Percentiles rank a stretch among this genome's conserved stretches.
Evolutionary conservation across 345 rosid genomes (phyloP).

Genomic region (Lagerstroemia speciosa): DNA sequence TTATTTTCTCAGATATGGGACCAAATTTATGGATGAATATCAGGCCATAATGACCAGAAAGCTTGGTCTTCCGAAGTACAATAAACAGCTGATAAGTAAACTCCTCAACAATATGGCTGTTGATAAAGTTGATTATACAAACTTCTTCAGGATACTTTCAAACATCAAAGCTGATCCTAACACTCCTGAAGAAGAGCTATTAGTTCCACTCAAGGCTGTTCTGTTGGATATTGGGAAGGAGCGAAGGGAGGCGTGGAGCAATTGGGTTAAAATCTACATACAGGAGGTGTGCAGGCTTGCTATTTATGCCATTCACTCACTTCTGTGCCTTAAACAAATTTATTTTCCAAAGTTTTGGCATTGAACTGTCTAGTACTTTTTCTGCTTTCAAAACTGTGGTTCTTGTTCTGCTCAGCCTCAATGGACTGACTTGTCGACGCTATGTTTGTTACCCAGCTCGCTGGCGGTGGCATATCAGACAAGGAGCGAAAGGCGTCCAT

Average conservation of each 20-base stretch:
- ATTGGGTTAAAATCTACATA: slow-evolving; percentile 74
- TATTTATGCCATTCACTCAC: neutral
- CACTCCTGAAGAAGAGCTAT: slow-evolving; percentile 51
- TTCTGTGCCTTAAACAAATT: neutral
- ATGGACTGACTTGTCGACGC: neutral
- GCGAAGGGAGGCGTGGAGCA: slow-evolving; percentile 88
- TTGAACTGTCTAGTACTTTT: neutral
- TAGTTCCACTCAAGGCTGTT: slow-evolving; percentile 75
- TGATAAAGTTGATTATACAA: slow-evolving; percentile 96
- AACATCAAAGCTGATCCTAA: slow-evolving; percentile 62
- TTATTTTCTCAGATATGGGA: slow-evolving; percentile 61
- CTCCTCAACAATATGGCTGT: slow-evolving; percentile 92
- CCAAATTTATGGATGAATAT: slow-evolving; percentile 92
- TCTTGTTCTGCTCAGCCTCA: neutral
- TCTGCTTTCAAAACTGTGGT: neutral
- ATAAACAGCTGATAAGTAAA: slow-evolving; percentile 69
- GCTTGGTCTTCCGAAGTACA: slow-evolving; percentile 89
- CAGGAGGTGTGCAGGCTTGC: slow-evolving; percentile 53
- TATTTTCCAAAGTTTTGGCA: neutral
- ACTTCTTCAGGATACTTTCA: slow-evolving; percentile 76
- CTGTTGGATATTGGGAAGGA: slow-evolving; percentile 91
- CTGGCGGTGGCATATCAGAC: slow-evolving; percentile 52
- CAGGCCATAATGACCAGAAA: slow-evolving; percentile 82
- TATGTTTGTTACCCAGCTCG: slow-evolving; percentile 36
- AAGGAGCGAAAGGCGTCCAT: slow-evolving; percentile 71